phyloP scores from a whole-genome alignment of 257 asterid genomes.

The Capsicum rhomboideum region DNA sequence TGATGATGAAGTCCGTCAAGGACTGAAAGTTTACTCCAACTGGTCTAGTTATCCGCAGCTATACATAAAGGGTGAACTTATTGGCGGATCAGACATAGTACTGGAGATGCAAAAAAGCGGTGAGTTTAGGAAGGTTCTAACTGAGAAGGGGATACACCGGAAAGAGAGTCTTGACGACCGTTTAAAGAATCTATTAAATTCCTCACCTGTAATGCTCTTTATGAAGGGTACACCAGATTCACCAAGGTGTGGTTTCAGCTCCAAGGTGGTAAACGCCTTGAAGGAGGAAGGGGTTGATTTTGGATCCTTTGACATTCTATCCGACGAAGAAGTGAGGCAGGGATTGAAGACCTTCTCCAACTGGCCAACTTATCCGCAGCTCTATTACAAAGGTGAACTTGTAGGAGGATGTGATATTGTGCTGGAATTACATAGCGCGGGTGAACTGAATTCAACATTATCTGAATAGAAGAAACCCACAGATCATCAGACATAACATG shows the following conservation, averaged over 20 bases:
- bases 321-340: constrained; percentile 85
- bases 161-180: constrained; percentile 48
- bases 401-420: constrained; percentile 95
- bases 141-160: constrained; percentile 53
- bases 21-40: constrained; percentile 87
- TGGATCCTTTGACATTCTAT: constrained; percentile 80
- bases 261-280: constrained; percentile 76
- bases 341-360: constrained; percentile 78
- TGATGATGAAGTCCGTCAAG: constrained; percentile 90
- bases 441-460: constrained; percentile 66
- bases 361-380: constrained; percentile 98
- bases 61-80: constrained; percentile 74
- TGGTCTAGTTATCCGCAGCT: constrained; percentile 99
- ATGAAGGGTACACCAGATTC: constrained; percentile 86
- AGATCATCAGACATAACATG: neutral
- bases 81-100: constrained; percentile 96
- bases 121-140: constrained; percentile 61
- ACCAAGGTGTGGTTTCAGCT: constrained; percentile 89
- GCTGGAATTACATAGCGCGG: constrained; percentile 53
- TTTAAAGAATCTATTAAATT: constrained; percentile 42
- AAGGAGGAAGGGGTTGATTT: constrained; percentile 63
- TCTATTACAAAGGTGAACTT: constrained; percentile 88
- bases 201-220: constrained; percentile 69
- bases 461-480: constrained; percentile 32
- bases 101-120: constrained; percentile 99